Percentiles rank a stretch among this genome's conserved stretches.
Conservation (phyloP, 169 alveolate species). For the Plasmodium fragile region DNA sequence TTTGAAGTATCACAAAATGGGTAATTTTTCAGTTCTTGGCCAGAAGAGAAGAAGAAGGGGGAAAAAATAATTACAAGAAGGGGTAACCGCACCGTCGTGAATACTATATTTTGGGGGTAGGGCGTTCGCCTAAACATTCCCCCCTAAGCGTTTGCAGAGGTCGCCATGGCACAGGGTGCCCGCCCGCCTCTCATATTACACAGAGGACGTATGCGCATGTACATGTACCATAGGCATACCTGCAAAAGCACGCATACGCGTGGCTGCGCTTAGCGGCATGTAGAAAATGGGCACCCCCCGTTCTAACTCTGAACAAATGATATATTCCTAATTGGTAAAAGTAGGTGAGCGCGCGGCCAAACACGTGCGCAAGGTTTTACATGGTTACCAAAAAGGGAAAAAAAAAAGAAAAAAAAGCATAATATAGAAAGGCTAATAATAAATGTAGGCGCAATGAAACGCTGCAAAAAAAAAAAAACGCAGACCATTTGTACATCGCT, state of each 20-base stretch:
- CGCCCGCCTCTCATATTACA: neutral
- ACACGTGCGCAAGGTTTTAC: neutral
- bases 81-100: neutral
- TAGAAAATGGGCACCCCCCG: neutral
- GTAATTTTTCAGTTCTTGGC: neutral
- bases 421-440: neutral
- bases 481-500: neutral
- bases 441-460: neutral
- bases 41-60: neutral
- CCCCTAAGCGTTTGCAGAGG: neutral
- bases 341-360: neutral
- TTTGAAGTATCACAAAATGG: neutral
- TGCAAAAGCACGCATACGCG: neutral
- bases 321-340: neutral
- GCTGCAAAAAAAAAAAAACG: neutral
- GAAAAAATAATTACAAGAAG: neutral
- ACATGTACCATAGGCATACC: neutral
- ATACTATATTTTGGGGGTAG: neutral
- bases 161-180: neutral
- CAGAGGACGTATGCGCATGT: neutral
- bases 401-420: too few species aligned
- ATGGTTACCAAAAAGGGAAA: neutral
- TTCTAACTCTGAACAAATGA: neutral
- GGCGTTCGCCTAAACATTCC: neutral
- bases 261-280: neutral